A percentile compares a stretch with the other conserved stretches of the same genome.
phyloP scores from a whole-genome alignment of 2,329 filamentous ascomycete species.

The Calcarisporium arbuscula region DNA sequence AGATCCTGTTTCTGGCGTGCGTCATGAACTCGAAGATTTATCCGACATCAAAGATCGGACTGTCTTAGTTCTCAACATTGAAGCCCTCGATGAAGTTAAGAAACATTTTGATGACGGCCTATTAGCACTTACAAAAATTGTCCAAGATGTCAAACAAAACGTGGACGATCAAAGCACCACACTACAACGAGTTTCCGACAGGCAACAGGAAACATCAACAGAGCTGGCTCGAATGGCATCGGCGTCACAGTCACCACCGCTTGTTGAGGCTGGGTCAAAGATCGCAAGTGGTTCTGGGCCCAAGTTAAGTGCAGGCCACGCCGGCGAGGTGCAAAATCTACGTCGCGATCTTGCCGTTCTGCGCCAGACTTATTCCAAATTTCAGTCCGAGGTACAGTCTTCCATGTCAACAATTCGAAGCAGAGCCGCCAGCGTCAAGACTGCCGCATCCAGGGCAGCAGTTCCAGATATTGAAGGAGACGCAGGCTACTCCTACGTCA shows the following conservation, averaged over 20 bases:
- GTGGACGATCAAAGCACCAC: conserved; percentile 77
- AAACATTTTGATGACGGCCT: conserved; percentile 91
- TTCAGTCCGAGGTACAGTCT: conserved; percentile 79
- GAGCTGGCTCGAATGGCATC: conserved; percentile 64
- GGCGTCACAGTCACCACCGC: conserved; percentile 36
- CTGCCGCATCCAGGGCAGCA: conserved; percentile 61
- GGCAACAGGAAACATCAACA: conserved; percentile 82
- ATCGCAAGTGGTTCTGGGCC: conserved; percentile 24
- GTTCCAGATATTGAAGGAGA: conserved; percentile 69
- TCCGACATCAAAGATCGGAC: conserved; percentile 90
- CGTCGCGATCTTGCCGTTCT: conserved; percentile 85
- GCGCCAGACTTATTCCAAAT: conserved; percentile 87
- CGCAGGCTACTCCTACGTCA: conserved; percentile 79
- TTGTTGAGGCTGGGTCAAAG: conserved; percentile 34
- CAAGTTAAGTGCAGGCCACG: conserved; percentile 53
- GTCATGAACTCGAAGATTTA: conserved; percentile 91
- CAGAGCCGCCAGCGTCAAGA: conserved; percentile 78
- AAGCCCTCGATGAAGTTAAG: conserved; percentile 92
- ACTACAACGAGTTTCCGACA: conserved; percentile 80
- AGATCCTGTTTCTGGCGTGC: conserved; percentile 89
- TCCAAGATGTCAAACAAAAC: conserved; percentile 80
- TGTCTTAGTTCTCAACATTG: conserved; percentile 90
- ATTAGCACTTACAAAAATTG: conserved; percentile 67
- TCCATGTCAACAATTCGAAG: conserved; percentile 79
- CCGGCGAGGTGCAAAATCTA: conserved; percentile 73